Base-by-base conservation (phyloP, 2,329 filamentous ascomycete species). In the Clarireedia hainanense region DNA sequence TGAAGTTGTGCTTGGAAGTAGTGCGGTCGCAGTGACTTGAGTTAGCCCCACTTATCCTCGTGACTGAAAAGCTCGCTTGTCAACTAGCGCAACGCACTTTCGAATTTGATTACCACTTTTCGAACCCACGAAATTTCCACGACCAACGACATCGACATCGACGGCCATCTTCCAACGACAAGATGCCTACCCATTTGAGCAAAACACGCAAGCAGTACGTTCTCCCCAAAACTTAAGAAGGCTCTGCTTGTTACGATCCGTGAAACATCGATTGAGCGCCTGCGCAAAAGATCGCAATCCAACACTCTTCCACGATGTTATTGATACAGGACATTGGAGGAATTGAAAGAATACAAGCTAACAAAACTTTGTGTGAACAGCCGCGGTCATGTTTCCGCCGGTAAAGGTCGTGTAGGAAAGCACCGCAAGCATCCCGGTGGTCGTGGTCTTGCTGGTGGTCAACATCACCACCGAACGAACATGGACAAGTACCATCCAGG, bases 401-500 rank as follows among this genome's bases (percentile, higher is more conserved):
- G 94, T 83, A 86, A 97, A 78, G 92, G 94, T 82, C 92, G 92
- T 85, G 78, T 97, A 75, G 94, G 94, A 76, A 97, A 97, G 88
- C 91, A 96, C 88, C 83, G 94, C 75, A 97, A 99, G 86, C 83
- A 86, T 69, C 84, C 82, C 68, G 83, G 83, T 85, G 83, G 83
- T 83, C 80, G 89, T 89, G 83, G 83, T 86, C 80, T 87, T 79
- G 94, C 94, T 75, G 92, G 94, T 95, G 92, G 91, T 84, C 90
- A 96, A 81, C 94, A 99, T 83, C 94, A 99, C 81, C 90, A 95
- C 85, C 79, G 89, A 68, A 95, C 89, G 73, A 95, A 95, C 80
- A 80, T 91, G 71, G 86, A 89, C 76, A 86, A 92, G 79, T 91
- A 92, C 86, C 89, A 95, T 74, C 91, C 92, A 63, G 94, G 94